Percentiles rank a stretch among this genome's conserved stretches.
Evolutionary conservation across 768 basidiomycete genomes (phyloP).

Genomic region (Lactarius sp.): DNA sequence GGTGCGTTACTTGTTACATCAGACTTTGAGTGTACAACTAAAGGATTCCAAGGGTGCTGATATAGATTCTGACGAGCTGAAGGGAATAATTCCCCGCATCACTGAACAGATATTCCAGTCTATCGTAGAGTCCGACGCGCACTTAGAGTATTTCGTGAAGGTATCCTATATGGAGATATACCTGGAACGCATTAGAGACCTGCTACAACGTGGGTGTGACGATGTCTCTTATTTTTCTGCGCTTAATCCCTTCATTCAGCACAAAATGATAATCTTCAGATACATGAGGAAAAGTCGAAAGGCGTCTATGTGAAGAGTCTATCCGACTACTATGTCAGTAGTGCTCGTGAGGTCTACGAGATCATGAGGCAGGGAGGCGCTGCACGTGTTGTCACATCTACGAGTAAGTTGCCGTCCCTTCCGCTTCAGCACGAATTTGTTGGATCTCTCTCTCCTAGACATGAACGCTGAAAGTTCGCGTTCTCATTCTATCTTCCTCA

Average conservation of each 20-base stretch:
- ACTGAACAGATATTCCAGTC: slow-evolving; percentile 99
- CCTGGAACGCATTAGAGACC: slow-evolving; percentile 90
- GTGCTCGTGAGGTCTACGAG: slow-evolving; percentile 92
- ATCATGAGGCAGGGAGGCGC: slow-evolving; percentile 97
- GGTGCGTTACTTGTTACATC: slow-evolving; percentile 43
- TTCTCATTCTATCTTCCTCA: slow-evolving; percentile 98
- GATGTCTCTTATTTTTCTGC: neutral
- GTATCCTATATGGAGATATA: slow-evolving; percentile 99
- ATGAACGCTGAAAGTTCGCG: slow-evolving; percentile 99
- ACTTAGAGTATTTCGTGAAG: slow-evolving; percentile 97
- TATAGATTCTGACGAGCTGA: slow-evolving; percentile 89
- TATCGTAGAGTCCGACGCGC: slow-evolving; percentile 91
- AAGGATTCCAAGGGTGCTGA: slow-evolving; percentile 72
- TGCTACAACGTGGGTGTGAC: slow-evolving; percentile 78
- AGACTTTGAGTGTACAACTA: neutral
- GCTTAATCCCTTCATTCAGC: slow-evolving; percentile 41
- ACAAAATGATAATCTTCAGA: slow-evolving; percentile 96
- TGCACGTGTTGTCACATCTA: slow-evolving; percentile 88
- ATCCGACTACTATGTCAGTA: slow-evolving; percentile 97
- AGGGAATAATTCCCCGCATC: slow-evolving; percentile 96
- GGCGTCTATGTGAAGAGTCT: slow-evolving; percentile 98
- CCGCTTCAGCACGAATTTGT: slow-evolving; percentile 7
- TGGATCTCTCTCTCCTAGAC: slow-evolving; percentile 45
- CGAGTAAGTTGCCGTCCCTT: slow-evolving; percentile 55
- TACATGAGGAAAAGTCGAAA: slow-evolving; percentile 96